Conservation (phyloP, 306 rosid species). For the Cucumis hystrix region DNA sequence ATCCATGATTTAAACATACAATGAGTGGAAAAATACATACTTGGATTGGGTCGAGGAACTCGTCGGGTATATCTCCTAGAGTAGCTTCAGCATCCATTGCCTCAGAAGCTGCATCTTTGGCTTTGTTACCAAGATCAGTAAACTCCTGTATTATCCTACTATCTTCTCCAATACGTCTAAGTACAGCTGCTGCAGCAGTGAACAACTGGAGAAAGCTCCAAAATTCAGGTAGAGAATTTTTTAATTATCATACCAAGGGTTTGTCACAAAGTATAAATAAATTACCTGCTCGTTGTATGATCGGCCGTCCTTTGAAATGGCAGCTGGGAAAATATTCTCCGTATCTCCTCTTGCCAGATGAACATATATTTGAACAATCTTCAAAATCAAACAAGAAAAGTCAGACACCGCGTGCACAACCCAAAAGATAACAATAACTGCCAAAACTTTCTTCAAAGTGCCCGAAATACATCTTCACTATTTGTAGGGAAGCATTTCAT, state of each 20-base stretch:
- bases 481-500: neutral
- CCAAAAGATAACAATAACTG: neutral
- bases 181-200: conserved; percentile 80
- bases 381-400: conserved; percentile 13
- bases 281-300: conserved; percentile 89
- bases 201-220: conserved; percentile 55
- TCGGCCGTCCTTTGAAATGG: conserved; percentile 94
- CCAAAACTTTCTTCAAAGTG: neutral
- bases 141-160: conserved; percentile 71
- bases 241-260: neutral
- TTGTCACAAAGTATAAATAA: neutral
- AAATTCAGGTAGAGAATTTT: conserved; percentile 1
- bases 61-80: conserved; percentile 98
- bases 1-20: neutral
- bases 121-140: conserved; percentile 72
- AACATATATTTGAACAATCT: conserved; percentile 88
- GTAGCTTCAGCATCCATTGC: conserved; percentile 90
- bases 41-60: conserved; percentile 98
- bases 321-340: conserved; percentile 68
- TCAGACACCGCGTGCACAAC: neutral
- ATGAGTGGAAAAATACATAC: conserved; percentile 23
- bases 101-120: conserved; percentile 84
- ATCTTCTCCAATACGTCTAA: conserved; percentile 74
- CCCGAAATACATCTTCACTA: neutral
- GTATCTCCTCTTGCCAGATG: conserved; percentile 84